These are phyloP conservation scores for Wickerhamiella nectarea DNA, from an alignment of 805 yeast genomes.

Conservation along the genomic window DNA sequence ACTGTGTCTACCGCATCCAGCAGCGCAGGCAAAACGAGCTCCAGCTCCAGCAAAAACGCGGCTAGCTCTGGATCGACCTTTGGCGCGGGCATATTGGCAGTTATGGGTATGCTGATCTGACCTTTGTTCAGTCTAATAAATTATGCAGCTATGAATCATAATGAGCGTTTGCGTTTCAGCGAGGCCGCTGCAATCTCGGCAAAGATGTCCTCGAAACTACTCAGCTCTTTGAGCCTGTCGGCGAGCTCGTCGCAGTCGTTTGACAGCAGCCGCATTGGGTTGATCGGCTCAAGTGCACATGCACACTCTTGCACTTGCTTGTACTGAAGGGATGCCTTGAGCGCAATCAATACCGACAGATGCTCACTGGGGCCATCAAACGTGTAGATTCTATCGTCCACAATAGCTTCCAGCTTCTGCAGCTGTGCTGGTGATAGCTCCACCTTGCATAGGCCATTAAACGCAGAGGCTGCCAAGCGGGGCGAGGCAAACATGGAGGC, in stretches of 20 bases:
- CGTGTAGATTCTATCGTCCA: neutral
- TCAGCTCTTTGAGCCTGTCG: neutral
- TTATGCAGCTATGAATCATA: neutral
- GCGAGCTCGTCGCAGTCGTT: neutral
- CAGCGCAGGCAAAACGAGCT: neutral
- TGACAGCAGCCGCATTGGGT: neutral
- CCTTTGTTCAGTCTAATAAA: neutral
- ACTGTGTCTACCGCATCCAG: no score
- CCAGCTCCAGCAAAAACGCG: neutral
- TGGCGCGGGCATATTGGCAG: neutral
- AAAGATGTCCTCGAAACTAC: neutral
- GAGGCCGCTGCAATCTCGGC: neutral
- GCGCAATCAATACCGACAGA: slow-evolving; percentile 1
- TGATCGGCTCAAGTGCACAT: neutral
- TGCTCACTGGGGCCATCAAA: neutral
- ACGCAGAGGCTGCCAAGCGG: neutral
- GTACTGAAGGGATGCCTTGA: slow-evolving; percentile 5
- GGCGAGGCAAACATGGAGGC: neutral
- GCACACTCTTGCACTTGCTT: slow-evolving; percentile 1
- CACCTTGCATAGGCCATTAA: slow-evolving; percentile 1
- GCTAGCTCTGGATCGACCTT: neutral
- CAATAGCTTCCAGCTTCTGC: neutral
- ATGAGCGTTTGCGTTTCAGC: neutral
- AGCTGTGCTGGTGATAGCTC: neutral
- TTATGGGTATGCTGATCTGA: neutral